Conservation (phyloP, 106 monocot genomes). For the Allium sativum region DNA sequence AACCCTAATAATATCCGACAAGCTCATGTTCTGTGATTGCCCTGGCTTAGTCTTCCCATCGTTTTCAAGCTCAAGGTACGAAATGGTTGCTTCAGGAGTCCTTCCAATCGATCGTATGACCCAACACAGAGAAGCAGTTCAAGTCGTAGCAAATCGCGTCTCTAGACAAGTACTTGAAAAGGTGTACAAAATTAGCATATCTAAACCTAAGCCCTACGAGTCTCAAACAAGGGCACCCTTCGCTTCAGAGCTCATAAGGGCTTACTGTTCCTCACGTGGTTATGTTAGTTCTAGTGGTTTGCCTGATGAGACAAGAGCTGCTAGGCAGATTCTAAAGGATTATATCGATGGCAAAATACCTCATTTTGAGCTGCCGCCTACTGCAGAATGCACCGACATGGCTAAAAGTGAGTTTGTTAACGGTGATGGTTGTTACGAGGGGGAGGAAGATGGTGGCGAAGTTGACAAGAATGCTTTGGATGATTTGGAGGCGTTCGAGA, state of each 20-base stretch:
- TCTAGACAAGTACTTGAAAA: constrained; percentile 38
- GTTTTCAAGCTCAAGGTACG: constrained; percentile 83
- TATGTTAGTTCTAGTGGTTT: constrained; percentile 71
- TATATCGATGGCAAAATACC: constrained; percentile 90
- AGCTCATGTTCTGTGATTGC: constrained; percentile 91
- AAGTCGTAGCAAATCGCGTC: constrained; percentile 72
- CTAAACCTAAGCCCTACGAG: constrained; percentile 79
- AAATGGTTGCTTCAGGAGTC: constrained; percentile 93
- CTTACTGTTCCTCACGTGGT: constrained; percentile 83
- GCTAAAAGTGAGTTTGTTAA: constrained; percentile 13
- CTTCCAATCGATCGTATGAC: constrained; percentile 86
- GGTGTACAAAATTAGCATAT: constrained; percentile 65
- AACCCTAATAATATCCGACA: constrained; percentile 81
- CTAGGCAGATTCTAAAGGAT: constrained; percentile 85
- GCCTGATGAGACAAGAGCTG: constrained; percentile 84
- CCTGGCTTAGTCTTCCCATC: constrained; percentile 96
- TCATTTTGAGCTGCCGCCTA: constrained; percentile 75
- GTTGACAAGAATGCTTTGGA: constrained; percentile 22
- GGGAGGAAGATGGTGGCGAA: background rate
- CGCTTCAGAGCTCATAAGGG: constrained; percentile 60
- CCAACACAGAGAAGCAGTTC: constrained; percentile 66
- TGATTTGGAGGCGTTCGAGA: constrained; percentile 66
- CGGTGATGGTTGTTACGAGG: constrained; percentile 12
- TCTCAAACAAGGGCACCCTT: constrained; percentile 45
- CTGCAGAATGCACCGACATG: constrained; percentile 2